A percentile compares a stretch with the other conserved stretches of the same genome.
Conservation (phyloP, 139 green algal genomes). For the Chlorella sp. region DNA sequence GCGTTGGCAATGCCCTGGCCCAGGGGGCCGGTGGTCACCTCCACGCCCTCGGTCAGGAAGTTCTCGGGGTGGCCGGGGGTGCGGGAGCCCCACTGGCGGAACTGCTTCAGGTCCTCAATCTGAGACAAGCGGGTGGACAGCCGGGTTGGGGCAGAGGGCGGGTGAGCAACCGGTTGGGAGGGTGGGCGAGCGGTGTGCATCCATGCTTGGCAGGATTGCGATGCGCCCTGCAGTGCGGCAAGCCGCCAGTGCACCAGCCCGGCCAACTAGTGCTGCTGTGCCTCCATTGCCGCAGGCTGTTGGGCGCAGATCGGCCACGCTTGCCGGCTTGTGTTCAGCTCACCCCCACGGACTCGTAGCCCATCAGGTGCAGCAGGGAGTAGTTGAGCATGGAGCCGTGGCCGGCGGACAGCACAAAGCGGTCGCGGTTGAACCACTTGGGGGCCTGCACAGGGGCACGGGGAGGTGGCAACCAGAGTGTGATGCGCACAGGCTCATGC, state of each 20-base stretch:
- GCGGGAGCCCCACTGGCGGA: slow-evolving; percentile 94
- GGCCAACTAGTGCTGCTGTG: no score
- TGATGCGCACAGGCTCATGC: no score
- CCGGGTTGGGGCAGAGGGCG: no score
- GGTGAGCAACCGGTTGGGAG: background rate
- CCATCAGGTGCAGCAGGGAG: slow-evolving; percentile 95
- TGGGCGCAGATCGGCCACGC: no score
- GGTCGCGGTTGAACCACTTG: slow-evolving; percentile 94
- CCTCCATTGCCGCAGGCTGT: no score
- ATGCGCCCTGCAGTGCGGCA: background rate
- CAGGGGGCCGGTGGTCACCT: slow-evolving; percentile 98
- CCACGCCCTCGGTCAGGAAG: slow-evolving; percentile 94
- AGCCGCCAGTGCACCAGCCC: background rate
- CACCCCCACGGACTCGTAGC: slow-evolving; percentile 72
- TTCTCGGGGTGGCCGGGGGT: slow-evolving; percentile 99
- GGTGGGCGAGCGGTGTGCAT: no score
- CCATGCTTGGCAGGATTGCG: background rate
- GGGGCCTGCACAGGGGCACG: slow-evolving; percentile 46
- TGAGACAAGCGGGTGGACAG: slow-evolving; percentile 35
- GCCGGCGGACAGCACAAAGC: slow-evolving; percentile 98
- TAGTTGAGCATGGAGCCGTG: slow-evolving; percentile 99
- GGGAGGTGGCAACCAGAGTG: no score
- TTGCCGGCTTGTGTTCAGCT: background rate
- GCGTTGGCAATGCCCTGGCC: slow-evolving; percentile 97
- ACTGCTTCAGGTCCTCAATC: slow-evolving; percentile 96